Conservation (phyloP, 2,329 filamentous ascomycete genomes). For the Bipolaris sorokiniana region DNA sequence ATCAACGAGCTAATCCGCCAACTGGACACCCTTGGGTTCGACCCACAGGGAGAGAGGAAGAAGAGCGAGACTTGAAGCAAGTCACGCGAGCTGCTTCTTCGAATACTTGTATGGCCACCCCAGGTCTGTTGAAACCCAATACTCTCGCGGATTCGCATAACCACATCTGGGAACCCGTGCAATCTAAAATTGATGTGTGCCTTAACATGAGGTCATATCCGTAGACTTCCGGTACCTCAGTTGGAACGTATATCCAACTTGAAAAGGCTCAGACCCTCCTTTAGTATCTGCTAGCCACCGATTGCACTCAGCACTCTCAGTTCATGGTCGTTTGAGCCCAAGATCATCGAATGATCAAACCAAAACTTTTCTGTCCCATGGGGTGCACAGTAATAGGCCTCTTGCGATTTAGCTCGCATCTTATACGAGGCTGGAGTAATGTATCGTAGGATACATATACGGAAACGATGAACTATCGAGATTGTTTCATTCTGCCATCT, state of each 20-base stretch:
- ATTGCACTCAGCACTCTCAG: not conserved
- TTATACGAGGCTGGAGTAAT: not conserved
- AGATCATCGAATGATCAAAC: not conserved
- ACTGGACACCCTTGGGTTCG: conserved; percentile 82
- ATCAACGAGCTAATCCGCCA: conserved; percentile 93
- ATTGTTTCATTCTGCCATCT: too few species aligned
- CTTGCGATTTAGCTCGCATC: not conserved
- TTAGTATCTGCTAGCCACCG: not conserved
- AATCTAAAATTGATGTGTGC: not conserved
- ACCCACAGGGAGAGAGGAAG: conserved; percentile 75
- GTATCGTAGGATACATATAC: not conserved
- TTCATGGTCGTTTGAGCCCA: not conserved
- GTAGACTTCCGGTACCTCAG: not conserved
- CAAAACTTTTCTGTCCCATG: not conserved
- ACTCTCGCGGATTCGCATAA: not conserved
- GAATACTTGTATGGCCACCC: not conserved
- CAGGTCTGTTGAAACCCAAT: not conserved
- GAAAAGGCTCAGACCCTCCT: not conserved
- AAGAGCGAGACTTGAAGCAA: conserved; percentile 48
- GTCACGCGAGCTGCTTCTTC: not conserved
- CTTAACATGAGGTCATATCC: not conserved
- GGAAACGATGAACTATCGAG: not conserved
- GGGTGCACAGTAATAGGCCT: not conserved
- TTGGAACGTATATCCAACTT: not conserved
- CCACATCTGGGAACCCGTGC: not conserved